Evolutionary conservation across 495 filamentous ascomycete species (phyloP), one percentile per base, ranked within the genome.

Genomic region (Aspergillus conjunctus): DNA sequence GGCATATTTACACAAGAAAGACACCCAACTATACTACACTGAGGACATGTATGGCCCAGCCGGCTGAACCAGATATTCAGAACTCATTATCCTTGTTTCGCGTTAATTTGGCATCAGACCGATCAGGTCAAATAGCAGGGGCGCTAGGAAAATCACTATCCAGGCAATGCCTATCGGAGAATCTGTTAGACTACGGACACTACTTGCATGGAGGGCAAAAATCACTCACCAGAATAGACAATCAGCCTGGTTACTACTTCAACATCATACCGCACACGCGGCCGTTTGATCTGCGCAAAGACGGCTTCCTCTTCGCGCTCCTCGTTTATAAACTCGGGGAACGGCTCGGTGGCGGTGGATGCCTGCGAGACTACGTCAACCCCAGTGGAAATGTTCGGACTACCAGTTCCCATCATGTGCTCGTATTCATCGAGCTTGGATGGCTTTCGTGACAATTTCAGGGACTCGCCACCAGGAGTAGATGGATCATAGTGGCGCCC

Each of bases 171-270:
- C 88, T 89, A 66, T 15, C 17, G 33, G 3, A 54, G 8, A 20
- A 11, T 31, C 2, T 55, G 55, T 61, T 11, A 60, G 54, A 20
- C 8, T 50, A 14, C 15, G 20, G 37, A 6, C 12, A 21, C n/a
- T 17, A 1, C 22, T 11, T n/a, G 20, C 21, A 34, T 15, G 0
- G 21, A 14, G 33, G 49, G 33, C 52, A 51, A 32, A 21, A 33
- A 21, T 15, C n/a, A 57, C 84, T 63, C 78, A 96, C 93, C 94
- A 59, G 87, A 81, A 81, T 98, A 98, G 43, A 98, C 92, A 67
- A 98, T 89, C 54, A 98, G 77, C 76, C 97, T 98, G 17, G 94
- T 98, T 44, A 98, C 85, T 20, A 98, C 93, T 70, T 98, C 94
- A 9, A 97, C 93, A 76, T 98, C 94, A 69, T 98, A 98, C 62